These are phyloP conservation scores for Picea sitchensis DNA, from an alignment of 75 land plant genomes.

Conservation along the genomic window DNA sequence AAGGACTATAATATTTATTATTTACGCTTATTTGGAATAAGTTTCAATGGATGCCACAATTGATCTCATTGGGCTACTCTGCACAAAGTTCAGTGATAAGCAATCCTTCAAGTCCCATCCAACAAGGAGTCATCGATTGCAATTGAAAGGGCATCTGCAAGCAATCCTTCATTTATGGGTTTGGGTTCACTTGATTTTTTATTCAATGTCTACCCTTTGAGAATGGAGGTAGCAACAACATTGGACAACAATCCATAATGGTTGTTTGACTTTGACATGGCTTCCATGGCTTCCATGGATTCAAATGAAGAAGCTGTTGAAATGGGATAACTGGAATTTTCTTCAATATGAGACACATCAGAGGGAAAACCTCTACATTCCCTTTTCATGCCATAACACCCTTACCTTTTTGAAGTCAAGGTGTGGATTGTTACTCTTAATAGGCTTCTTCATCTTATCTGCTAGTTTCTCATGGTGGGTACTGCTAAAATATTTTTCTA, in stretches of 20 bases:
- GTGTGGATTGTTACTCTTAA: not conserved
- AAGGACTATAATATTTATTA: not conserved
- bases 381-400: no score
- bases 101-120: no score
- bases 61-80: not conserved
- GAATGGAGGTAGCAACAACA: not conserved
- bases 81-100: not conserved
- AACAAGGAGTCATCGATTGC: not conserved
- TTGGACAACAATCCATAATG: not conserved
- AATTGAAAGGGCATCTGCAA: slow-evolving; percentile 7
- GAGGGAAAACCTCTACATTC: not conserved
- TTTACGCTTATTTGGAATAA: no score
- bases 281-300: not conserved
- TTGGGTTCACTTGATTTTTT: not conserved
- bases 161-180: not conserved
- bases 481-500: not conserved
- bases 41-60: not conserved
- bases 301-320: not conserved
- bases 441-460: no score
- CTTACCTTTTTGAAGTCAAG: no score
- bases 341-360: not conserved
- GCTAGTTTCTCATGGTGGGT: no score
- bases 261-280: not conserved
- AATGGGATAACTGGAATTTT: not conserved
- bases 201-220: not conserved